A percentile compares a stretch with the other conserved stretches of the same genome.
Evolutionary conservation across 2,329 filamentous ascomycete genomes (phyloP).

Genomic region (Talaromyces islandicus): DNA sequence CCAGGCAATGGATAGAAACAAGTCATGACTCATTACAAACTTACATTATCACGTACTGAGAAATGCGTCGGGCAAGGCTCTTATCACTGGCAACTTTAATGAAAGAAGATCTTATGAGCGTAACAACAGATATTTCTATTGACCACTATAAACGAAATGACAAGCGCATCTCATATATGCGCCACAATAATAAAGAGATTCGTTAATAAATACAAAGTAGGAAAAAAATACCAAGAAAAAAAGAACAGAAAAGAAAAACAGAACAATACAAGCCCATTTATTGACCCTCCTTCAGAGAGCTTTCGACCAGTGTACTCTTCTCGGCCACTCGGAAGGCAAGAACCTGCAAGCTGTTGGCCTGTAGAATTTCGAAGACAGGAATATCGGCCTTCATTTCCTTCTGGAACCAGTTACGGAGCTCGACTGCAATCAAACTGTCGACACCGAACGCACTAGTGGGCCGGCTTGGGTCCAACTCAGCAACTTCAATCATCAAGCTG

Average conservation of each 20-base stretch:
- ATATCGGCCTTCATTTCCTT: slow-evolving; percentile 41
- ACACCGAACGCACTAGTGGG: slow-evolving; percentile 16
- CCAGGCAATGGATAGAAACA: no score
- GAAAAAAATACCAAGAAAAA: not conserved
- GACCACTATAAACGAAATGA: no score
- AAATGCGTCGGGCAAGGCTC: no score
- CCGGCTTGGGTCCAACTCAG: not conserved
- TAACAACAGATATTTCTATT: no score
- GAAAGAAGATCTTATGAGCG: no score
- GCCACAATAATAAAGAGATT: not conserved
- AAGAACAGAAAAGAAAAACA: not conserved
- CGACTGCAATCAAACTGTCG: slow-evolving; percentile 12
- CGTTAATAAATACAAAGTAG: not conserved
- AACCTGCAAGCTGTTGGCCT: not conserved
- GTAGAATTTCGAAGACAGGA: slow-evolving; percentile 41
- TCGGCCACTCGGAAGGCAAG: not conserved
- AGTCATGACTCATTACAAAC: no score
- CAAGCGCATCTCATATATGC: no score
- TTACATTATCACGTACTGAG: no score
- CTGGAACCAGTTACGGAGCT: slow-evolving; percentile 35
- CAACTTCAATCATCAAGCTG: slow-evolving; percentile 3
- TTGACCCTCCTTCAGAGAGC: not conserved
- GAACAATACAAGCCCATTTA: no score
- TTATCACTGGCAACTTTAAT: no score
- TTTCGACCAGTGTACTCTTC: not conserved